Evolutionary conservation across 2,329 filamentous ascomycete species (phyloP).

Genomic region (Aspergillus sp.): DNA sequence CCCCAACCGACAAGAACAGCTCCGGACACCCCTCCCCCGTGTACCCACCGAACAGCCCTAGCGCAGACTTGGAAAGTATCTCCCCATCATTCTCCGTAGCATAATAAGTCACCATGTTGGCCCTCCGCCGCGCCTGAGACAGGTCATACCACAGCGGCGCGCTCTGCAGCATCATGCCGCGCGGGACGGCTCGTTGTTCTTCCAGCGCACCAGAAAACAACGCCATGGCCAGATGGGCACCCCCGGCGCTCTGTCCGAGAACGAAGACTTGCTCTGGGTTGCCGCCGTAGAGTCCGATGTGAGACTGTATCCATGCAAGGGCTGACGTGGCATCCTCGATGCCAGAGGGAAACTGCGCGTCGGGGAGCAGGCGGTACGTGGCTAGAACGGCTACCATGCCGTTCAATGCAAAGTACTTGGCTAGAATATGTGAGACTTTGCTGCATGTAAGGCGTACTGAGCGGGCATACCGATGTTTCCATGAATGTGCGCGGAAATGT

Average conservation of each 20-base stretch:
- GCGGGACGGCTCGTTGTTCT: not conserved
- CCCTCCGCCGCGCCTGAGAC: not conserved
- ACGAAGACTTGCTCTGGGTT: not conserved
- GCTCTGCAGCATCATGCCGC: conserved; percentile 3
- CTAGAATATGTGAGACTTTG: not conserved
- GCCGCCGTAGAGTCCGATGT: not conserved
- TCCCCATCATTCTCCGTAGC: not conserved
- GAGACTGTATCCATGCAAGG: not conserved
- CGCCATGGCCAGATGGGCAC: conserved; percentile 4
- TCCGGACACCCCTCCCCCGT: not conserved
- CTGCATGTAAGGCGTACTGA: not conserved
- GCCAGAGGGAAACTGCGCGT: not conserved
- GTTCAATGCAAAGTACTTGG: not conserved
- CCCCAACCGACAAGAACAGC: not conserved
- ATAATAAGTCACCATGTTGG: conserved; percentile 6
- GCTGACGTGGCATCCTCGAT: conserved; percentile 1
- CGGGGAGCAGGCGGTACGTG: conserved; percentile 4
- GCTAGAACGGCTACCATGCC: not conserved
- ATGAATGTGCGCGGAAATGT: conserved; percentile 4
- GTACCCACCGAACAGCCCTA: not conserved
- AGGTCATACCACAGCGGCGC: conserved; percentile 5
- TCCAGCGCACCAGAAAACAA: not conserved
- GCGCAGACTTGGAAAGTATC: not conserved
- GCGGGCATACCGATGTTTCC: conserved; percentile 2
- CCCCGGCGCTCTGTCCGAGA: conserved; percentile 4